Conservation (phyloP, 495 filamentous ascomycete genomes). For the Tuber umbilicatum region DNA sequence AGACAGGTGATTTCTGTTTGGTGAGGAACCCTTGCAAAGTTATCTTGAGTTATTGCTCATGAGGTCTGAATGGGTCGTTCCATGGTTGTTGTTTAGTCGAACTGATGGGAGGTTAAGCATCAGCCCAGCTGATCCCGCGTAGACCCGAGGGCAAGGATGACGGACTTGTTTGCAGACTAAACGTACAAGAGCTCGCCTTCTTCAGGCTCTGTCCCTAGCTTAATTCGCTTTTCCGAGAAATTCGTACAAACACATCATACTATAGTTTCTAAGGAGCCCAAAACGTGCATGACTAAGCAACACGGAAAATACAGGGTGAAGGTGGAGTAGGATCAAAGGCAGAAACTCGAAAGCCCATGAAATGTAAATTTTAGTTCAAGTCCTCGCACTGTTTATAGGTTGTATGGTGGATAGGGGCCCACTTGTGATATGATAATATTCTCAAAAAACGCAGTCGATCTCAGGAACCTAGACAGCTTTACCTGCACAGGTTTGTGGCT, state of each 20-base stretch:
- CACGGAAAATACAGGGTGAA: too few species aligned
- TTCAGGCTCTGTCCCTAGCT: too few species aligned
- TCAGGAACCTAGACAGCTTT: background rate
- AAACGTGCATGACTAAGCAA: too few species aligned
- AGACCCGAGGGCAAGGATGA: background rate
- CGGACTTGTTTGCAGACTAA: background rate
- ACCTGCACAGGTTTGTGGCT: background rate
- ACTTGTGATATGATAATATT: too few species aligned
- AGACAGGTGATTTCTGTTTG: background rate
- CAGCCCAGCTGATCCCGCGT: background rate
- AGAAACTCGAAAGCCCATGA: too few species aligned
- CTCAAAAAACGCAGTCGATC: background rate
- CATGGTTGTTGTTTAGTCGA: background rate
- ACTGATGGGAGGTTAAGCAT: background rate
- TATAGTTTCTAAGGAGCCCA: too few species aligned
- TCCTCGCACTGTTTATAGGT: too few species aligned
- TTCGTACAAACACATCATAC: too few species aligned
- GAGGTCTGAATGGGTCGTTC: background rate
- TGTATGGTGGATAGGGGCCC: too few species aligned
- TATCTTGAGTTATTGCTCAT: background rate
- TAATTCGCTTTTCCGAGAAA: too few species aligned
- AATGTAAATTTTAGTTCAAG: too few species aligned
- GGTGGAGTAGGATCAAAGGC: too few species aligned
- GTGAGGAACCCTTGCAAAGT: background rate
- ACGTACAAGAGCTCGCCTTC: background rate